Percentiles rank a stretch among this genome's conserved stretches.
These are phyloP conservation scores for Agaricus blazei DNA, from an alignment of 768 basidiomycete genomes.

Conservation along the genomic window DNA sequence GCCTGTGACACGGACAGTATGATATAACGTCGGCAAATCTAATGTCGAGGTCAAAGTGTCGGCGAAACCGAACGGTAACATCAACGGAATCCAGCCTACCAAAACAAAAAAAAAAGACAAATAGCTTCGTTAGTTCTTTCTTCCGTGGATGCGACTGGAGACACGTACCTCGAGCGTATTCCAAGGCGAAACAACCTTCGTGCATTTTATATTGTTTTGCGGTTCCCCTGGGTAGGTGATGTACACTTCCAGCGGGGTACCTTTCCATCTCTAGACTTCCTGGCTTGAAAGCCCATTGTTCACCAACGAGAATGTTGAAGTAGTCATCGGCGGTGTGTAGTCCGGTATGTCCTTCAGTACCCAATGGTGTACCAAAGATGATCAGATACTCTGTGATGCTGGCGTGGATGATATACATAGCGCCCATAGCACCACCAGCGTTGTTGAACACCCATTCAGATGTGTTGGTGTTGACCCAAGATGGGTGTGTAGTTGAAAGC, in stretches of 20 bases:
- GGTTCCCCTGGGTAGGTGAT: constrained; percentile 75
- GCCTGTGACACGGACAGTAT: constrained; percentile 71
- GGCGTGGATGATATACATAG: constrained; percentile 97
- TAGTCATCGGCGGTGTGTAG: constrained; percentile 97
- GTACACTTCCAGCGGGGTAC: constrained; percentile 80
- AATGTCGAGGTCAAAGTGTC: constrained; percentile 87
- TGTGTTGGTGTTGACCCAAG: constrained; percentile 52
- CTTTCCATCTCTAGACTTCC: constrained; percentile 82
- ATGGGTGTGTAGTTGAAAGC: constrained; percentile 42
- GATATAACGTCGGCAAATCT: constrained; percentile 77
- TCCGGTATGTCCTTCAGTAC: constrained; percentile 95
- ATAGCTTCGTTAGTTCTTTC: background rate
- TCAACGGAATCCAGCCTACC: constrained; percentile 93
- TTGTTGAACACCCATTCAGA: constrained; percentile 96
- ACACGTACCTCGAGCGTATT: constrained; percentile 82
- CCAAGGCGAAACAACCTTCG: constrained; percentile 91
- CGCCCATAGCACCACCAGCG: constrained; percentile 96
- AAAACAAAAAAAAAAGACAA: background rate
- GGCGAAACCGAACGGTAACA: constrained; percentile 92
- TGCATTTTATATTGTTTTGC: constrained; percentile 99
- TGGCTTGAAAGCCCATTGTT: constrained; percentile 89
- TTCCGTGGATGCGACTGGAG: background rate
- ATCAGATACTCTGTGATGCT: constrained; percentile 96
- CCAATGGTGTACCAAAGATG: constrained; percentile 93
- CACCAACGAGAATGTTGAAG: constrained; percentile 91